Conservation (phyloP, 208 protist genomes). For the Leishmania arabica region DNA sequence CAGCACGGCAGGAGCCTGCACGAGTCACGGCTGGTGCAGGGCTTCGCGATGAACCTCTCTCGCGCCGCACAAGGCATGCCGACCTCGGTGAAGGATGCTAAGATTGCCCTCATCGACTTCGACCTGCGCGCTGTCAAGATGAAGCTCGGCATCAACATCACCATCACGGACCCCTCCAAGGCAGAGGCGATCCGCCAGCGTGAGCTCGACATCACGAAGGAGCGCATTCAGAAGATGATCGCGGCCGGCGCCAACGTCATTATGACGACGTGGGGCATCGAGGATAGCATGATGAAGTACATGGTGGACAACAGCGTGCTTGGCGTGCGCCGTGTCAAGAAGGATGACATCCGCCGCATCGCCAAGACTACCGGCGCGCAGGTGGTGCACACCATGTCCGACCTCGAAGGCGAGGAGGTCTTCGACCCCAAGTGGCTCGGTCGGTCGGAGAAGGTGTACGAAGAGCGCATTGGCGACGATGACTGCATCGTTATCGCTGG, state of each 20-base stretch:
- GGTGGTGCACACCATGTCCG: conserved; percentile 95
- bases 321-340: conserved; percentile 96
- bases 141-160: conserved; percentile 97
- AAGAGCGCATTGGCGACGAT: conserved; percentile 98
- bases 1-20: conserved; percentile 96
- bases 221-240: conserved; percentile 98
- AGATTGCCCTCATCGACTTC: conserved; percentile 99
- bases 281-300: conserved; percentile 99
- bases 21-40: conserved; percentile 94
- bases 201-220: conserved; percentile 98
- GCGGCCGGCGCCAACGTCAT: conserved; percentile 99
- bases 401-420: conserved; percentile 97
- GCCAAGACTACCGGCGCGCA: conserved; percentile 97
- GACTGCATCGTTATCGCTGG: conserved; percentile 96
- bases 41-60: conserved; percentile 97
- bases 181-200: conserved; percentile 97
- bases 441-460: conserved; percentile 93
- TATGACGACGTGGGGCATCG: conserved; percentile 99
- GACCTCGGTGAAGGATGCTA: conserved; percentile 93
- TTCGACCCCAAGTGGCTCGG: conserved; percentile 96
- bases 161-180: conserved; percentile 97
- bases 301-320: conserved; percentile 98
- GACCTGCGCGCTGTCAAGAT: conserved; percentile 98
- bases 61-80: conserved; percentile 98
- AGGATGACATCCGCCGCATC: conserved; percentile 97